A percentile compares a stretch with the other conserved stretches of the same genome.
phyloP scores from a whole-genome alignment of 805 yeast genomes.

The Starmerella apis region DNA sequence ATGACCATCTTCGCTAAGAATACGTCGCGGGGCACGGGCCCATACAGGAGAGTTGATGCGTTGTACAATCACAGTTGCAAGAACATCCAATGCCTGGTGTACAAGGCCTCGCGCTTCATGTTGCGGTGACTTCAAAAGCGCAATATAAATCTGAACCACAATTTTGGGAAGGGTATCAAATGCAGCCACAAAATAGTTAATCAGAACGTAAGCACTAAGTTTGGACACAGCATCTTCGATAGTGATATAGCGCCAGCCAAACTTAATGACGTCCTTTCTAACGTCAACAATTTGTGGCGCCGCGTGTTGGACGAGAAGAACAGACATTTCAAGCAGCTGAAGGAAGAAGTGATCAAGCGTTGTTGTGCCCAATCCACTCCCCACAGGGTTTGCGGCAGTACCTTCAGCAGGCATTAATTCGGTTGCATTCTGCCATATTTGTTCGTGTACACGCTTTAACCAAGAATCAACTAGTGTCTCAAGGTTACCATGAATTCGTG shows the following conservation, averaged over 20 bases:
- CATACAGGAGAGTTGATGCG: constrained; percentile 55
- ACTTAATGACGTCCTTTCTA: constrained; percentile 78
- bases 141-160: constrained; percentile 86
- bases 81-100: constrained; percentile 71
- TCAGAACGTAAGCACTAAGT: constrained; percentile 84
- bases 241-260: constrained; percentile 87
- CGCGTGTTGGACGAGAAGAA: constrained; percentile 60
- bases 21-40: constrained; percentile 92
- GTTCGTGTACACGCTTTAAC: constrained; percentile 51
- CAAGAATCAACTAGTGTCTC: constrained; percentile 42
- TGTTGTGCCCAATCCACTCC: constrained; percentile 18
- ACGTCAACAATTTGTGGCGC: constrained; percentile 48
- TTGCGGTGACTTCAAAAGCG: constrained; percentile 73
- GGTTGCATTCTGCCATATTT: constrained; percentile 57
- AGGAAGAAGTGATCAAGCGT: constrained; percentile 63
- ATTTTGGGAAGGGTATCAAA: constrained; percentile 83
- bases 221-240: constrained; percentile 81
- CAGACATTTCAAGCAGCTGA: constrained; percentile 71
- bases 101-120: constrained; percentile 75
- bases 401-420: constrained; percentile 41
- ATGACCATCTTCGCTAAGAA: constrained; percentile 79
- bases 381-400: constrained; percentile 13
- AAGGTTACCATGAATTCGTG: constrained; percentile 39
- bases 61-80: constrained; percentile 76
- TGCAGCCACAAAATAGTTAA: constrained; percentile 72